Evolutionary conservation across 2,329 filamentous ascomycete genomes (phyloP), one percentile per base, ranked within the genome.

Genomic region (Plenodomus biglobosus): DNA sequence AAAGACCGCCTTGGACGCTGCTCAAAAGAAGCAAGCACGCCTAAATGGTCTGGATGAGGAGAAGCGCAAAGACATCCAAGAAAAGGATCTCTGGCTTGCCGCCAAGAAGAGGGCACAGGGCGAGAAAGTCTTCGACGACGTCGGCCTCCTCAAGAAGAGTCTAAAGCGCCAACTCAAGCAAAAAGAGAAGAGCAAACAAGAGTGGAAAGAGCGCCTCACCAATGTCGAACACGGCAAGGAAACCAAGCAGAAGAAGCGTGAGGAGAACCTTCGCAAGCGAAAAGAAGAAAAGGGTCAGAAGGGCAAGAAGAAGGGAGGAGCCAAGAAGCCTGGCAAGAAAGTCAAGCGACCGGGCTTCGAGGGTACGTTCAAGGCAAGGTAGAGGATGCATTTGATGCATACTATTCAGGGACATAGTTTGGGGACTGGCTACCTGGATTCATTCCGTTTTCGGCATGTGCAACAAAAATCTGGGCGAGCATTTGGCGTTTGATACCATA

Each of bases 41-140:
- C 76, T 97, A 22, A 81, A 85, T 38, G 81, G 78, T 21, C 82
- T 96, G 65, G 88, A 92, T 61, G 83, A 86, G 1, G 82, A 84
- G 58, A 95, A 96, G 76, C 87, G 88, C 46, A 85, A 85, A 53
- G 89, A 95, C 50, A 86, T 97, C 38, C 85, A 91, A 52, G 90
- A 96, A 73, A 97, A 97, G 78, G 92, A 99, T 64, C 78, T 86
- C 48, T 99, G 94, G 94, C 79, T 96, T 50, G 92, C 88, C 40
- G 94, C 94, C 2, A 87, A 92, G 73, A 90, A 90, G 73, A 85
- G 88, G 19, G 90, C 87, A 1, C 89, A 95, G 70, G 94, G 94
- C 40, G 92, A 96, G 67, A 88, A 90, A 68, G 86, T 96, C 27
- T 85, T 85, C 51, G 91, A 97, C 66, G 90, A 96, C 70, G 90